These are phyloP conservation scores for Skeletonema menzelii DNA, from an alignment of 108 stramenopile species.

Conservation along the genomic window DNA sequence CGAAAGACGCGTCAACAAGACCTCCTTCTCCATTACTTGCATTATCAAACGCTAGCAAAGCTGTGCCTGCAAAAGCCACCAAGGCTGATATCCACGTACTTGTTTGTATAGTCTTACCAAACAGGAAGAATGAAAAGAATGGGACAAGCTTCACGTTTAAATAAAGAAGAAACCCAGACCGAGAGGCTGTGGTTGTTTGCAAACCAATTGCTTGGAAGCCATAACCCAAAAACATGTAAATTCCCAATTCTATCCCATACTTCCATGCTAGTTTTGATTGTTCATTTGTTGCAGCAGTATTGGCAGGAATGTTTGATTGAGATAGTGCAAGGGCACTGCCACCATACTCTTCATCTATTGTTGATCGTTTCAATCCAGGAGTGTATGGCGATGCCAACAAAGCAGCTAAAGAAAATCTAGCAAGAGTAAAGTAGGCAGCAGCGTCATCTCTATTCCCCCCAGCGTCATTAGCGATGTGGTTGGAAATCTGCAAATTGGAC, in stretches of 20 bases:
- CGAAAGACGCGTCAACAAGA: constrained; percentile 23
- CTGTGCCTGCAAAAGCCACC: constrained; percentile 78
- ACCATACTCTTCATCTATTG: background rate
- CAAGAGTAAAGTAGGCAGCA: constrained; percentile 63
- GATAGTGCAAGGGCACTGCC: background rate
- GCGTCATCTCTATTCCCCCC: constrained; percentile 8
- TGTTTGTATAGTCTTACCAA: constrained; percentile 53
- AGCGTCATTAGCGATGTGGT: background rate
- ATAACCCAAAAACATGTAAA: constrained; percentile 89
- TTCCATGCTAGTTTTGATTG: constrained; percentile 46
- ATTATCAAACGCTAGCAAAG: constrained; percentile 66
- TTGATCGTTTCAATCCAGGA: constrained; percentile 34
- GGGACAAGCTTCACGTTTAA: constrained; percentile 91
- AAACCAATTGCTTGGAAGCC: constrained; percentile 87
- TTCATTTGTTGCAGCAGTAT: constrained; percentile 1
- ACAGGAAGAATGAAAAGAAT: constrained; percentile 67
- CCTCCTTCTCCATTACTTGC: constrained; percentile 10
- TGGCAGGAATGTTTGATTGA: background rate
- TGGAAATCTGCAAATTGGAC: background rate
- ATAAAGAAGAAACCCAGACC: constrained; percentile 85
- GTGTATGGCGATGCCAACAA: constrained; percentile 61
- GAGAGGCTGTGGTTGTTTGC: constrained; percentile 78
- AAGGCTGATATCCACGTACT: constrained; percentile 76
- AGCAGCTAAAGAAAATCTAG: constrained; percentile 73
- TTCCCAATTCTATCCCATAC: constrained; percentile 78